Evolutionary conservation across 495 filamentous ascomycete genomes (phyloP).

Genomic region (Podospora pseudocomata): DNA sequence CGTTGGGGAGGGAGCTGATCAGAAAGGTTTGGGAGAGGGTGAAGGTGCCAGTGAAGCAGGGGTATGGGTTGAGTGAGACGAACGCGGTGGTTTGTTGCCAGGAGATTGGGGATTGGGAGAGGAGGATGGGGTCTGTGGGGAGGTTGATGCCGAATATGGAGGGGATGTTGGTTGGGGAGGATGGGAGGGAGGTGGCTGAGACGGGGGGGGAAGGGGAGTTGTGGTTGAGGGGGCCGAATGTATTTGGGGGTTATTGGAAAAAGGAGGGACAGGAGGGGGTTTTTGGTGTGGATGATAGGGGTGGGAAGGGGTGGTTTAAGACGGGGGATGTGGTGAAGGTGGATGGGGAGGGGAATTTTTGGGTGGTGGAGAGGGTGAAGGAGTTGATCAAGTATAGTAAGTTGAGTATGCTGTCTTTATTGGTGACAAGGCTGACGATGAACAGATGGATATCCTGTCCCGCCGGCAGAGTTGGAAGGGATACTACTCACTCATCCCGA

Average conservation of each 20-base stretch:
- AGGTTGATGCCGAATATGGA: conserved; percentile 75
- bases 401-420: neutral
- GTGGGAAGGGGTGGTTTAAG: conserved; percentile 63
- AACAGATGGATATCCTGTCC: conserved; percentile 75
- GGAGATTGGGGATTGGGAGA: conserved; percentile 73
- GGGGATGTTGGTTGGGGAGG: conserved; percentile 65
- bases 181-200: conserved; percentile 52
- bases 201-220: conserved; percentile 61
- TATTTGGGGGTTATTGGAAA: conserved; percentile 77
- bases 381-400: conserved; percentile 83
- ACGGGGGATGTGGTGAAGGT: conserved; percentile 70
- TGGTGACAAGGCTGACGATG: conserved; percentile 65
- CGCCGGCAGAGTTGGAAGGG: conserved; percentile 86
- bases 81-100: conserved; percentile 54
- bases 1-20: conserved; percentile 77
- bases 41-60: conserved; percentile 64
- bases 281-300: conserved; percentile 52
- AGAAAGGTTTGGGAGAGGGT: conserved; percentile 72
- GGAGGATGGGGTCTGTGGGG: conserved; percentile 75
- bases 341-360: conserved; percentile 53
- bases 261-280: conserved; percentile 57
- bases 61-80: conserved; percentile 56
- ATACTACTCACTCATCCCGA: conserved; percentile 64
- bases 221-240: conserved; percentile 71
- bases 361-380: conserved; percentile 80